A percentile compares a stretch with the other conserved stretches of the same genome.
Conservation (phyloP, 164 flowering plant genomes). For the Protea cynaroides region DNA sequence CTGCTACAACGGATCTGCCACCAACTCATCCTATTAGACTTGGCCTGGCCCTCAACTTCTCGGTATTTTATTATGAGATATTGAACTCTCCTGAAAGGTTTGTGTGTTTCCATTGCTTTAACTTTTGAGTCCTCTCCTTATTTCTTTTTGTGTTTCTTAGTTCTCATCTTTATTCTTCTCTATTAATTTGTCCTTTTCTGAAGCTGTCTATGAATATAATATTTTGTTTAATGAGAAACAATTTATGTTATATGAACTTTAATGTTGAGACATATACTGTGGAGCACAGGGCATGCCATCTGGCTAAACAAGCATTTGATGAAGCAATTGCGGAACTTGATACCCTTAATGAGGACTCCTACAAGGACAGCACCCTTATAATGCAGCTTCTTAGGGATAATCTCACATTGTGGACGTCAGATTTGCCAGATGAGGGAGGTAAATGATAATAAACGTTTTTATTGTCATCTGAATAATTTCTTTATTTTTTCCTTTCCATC, state of each 20-base stretch:
- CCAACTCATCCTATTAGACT: constrained; percentile 57
- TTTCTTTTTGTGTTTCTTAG: too few relatives aligned
- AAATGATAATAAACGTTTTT: background rate
- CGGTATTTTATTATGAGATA: constrained; percentile 58
- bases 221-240: too few relatives aligned
- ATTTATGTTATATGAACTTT: background rate
- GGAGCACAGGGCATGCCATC: constrained; percentile 36
- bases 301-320: constrained; percentile 48
- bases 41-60: constrained; percentile 51
- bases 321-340: constrained; percentile 49
- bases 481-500: too few relatives aligned
- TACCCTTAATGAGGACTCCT: constrained; percentile 44
- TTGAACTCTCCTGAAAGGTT: constrained; percentile 54
- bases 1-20: constrained; percentile 39
- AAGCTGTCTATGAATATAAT: too few relatives aligned
- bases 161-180: too few relatives aligned
- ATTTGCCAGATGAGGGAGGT: constrained; percentile 45
- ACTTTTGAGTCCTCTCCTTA: background rate
- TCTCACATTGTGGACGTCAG: constrained; percentile 44
- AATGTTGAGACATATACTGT: background rate
- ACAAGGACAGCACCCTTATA: constrained; percentile 52
- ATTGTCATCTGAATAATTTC: too few relatives aligned
- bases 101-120: too few relatives aligned
- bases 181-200: too few relatives aligned
- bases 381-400: constrained; percentile 52